These are phyloP conservation scores for Saturnispora besseyi DNA, from an alignment of 805 yeast genomes.

Conservation along the genomic window DNA sequence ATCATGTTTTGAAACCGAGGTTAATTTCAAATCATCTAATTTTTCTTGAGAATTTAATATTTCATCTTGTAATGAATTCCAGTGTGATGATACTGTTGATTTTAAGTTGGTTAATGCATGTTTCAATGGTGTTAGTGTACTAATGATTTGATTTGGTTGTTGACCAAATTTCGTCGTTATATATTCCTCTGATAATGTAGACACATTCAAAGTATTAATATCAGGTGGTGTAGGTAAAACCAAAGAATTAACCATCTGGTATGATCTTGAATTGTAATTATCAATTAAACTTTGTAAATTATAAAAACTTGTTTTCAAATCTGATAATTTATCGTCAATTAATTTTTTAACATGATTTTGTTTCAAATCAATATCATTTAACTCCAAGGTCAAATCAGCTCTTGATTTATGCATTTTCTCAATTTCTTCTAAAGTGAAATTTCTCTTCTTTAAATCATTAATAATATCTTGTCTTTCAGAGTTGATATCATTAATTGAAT, in stretches of 20 bases:
- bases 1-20: conserved; percentile 48
- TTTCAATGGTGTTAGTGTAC: conserved; percentile 23
- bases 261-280: conserved; percentile 47
- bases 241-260: conserved; percentile 34
- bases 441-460: conserved; percentile 39
- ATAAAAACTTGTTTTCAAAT: conserved; percentile 41
- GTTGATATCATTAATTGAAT: conserved; percentile 32
- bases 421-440: conserved; percentile 53
- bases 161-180: conserved; percentile 38
- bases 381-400: conserved; percentile 44
- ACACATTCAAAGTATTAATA: conserved; percentile 17
- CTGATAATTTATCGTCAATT: conserved; percentile 41
- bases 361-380: conserved; percentile 37
- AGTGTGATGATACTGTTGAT: conserved; percentile 25
- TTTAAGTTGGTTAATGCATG: conserved; percentile 25
- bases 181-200: conserved; percentile 20
- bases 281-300: conserved; percentile 43
- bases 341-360: conserved; percentile 37
- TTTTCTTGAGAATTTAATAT: conserved; percentile 48
- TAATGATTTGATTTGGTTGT: conserved; percentile 36
- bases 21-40: conserved; percentile 47
- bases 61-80: conserved; percentile 42
- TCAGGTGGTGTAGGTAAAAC: conserved; percentile 14
- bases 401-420: conserved; percentile 56
- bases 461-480: conserved; percentile 33